Evolutionary conservation across 1,284 basidiomycete species (phyloP).

Genomic region (Boletus smithii): DNA sequence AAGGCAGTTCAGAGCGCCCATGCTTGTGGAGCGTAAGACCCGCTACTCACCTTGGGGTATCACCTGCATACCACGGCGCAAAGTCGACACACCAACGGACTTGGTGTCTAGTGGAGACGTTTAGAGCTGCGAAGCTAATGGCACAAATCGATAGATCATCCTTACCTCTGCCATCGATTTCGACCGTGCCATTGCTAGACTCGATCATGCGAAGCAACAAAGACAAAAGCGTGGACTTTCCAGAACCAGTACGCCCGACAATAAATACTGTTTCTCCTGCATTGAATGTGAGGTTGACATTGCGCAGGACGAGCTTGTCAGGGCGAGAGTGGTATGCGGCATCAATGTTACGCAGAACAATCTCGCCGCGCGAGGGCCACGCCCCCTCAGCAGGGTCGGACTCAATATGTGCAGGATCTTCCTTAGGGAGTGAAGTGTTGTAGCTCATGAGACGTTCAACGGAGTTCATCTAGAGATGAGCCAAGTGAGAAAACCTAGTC

Average conservation of each 20-base stretch:
- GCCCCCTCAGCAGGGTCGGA: conserved; percentile 23
- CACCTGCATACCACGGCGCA: conserved; percentile 30
- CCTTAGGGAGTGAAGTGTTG: conserved; percentile 23
- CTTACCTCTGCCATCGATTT: conserved; percentile 32
- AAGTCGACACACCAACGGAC: conserved; percentile 28
- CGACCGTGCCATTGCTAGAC: conserved; percentile 22
- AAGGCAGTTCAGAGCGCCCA: neutral
- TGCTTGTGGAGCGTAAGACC: neutral
- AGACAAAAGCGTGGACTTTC: conserved; percentile 80
- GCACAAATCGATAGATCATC: neutral
- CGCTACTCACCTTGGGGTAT: conserved; percentile 28
- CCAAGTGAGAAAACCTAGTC: conserved; percentile 2
- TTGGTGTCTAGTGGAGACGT: conserved; percentile 20
- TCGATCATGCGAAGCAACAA: conserved; percentile 32
- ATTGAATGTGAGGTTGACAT: conserved; percentile 76
- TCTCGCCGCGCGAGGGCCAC: conserved; percentile 29
- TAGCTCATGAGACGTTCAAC: conserved; percentile 33
- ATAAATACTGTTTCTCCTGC: conserved; percentile 88
- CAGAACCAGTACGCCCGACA: conserved; percentile 87
- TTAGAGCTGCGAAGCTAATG: neutral
- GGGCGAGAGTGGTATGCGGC: conserved; percentile 81
- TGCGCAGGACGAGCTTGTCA: conserved; percentile 53
- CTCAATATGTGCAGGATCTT: conserved; percentile 22
- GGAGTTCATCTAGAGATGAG: conserved; percentile 30
- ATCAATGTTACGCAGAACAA: conserved; percentile 48